phyloP scores from a whole-genome alignment of 345 rosid species.

The Citrus inodora region DNA sequence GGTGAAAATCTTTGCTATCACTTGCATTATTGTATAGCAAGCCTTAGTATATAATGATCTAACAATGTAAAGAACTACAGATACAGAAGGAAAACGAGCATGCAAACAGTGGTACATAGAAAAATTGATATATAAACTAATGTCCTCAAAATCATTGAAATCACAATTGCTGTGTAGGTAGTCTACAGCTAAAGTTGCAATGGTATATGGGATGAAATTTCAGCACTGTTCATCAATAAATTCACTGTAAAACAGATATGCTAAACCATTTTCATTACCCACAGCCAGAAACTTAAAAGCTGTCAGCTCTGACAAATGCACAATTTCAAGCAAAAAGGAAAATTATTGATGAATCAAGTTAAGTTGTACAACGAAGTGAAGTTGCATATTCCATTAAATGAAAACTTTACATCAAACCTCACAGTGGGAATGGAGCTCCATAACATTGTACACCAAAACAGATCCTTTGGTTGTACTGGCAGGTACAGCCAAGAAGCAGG shows the following conservation, averaged over 20 bases:
- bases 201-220: not conserved
- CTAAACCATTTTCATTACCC: not conserved
- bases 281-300: not conserved
- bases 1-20: not conserved
- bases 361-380: not conserved
- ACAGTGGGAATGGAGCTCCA: constrained; percentile 74
- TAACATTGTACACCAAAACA: constrained; percentile 80
- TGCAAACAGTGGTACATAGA: not conserved
- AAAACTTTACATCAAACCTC: constrained; percentile 47
- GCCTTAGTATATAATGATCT: not conserved
- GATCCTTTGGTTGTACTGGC: constrained; percentile 79
- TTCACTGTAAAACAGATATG: not conserved
- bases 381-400: constrained; percentile 6
- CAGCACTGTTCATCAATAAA: not conserved
- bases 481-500: constrained; percentile 93
- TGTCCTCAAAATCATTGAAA: not conserved
- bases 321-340: not conserved
- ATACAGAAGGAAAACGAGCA: not conserved
- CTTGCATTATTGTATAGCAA: not conserved
- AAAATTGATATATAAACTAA: not conserved
- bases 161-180: not conserved
- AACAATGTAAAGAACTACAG: not conserved
- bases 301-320: not conserved
- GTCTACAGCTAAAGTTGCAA: not conserved
- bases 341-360: not conserved